phyloP scores from a whole-genome alignment of 148 eudicot species.

The Vaccinium vitisidaea region DNA sequence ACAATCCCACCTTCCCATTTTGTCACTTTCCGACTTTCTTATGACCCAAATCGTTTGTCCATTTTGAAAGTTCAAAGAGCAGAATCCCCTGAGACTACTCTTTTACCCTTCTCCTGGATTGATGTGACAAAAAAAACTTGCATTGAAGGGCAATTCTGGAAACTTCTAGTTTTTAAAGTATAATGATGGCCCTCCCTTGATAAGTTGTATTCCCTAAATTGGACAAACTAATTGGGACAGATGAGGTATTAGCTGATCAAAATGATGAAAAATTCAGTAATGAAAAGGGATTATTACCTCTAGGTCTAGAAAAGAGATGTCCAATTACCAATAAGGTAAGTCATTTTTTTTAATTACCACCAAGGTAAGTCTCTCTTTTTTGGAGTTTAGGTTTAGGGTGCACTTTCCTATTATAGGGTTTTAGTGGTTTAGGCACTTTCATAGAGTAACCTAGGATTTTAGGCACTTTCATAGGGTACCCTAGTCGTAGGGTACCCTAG shows the following conservation, averaged over 20 bases:
- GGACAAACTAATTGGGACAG: not conserved
- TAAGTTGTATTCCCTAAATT: not conserved
- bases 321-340: too few relatives aligned
- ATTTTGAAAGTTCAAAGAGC: not conserved
- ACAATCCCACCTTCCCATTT: not conserved
- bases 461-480: too few relatives aligned
- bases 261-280: not conserved
- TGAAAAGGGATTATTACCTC: too few relatives aligned
- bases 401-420: too few relatives aligned
- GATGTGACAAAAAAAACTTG: not conserved
- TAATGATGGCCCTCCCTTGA: not conserved
- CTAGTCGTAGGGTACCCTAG: too few relatives aligned
- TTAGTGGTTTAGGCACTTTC: too few relatives aligned
- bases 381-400: too few relatives aligned
- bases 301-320: too few relatives aligned
- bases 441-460: too few relatives aligned
- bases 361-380: too few relatives aligned
- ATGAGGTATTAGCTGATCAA: not conserved
- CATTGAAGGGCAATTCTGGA: not conserved
- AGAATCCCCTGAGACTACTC: not conserved
- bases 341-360: too few relatives aligned
- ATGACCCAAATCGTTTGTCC: not conserved
- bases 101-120: not conserved
- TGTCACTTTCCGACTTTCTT: not conserved
- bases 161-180: not conserved